A percentile compares a stretch with the other conserved stretches of the same genome.
phyloP scores from a whole-genome alignment of 805 yeast species.

The Candida loeiensis region DNA sequence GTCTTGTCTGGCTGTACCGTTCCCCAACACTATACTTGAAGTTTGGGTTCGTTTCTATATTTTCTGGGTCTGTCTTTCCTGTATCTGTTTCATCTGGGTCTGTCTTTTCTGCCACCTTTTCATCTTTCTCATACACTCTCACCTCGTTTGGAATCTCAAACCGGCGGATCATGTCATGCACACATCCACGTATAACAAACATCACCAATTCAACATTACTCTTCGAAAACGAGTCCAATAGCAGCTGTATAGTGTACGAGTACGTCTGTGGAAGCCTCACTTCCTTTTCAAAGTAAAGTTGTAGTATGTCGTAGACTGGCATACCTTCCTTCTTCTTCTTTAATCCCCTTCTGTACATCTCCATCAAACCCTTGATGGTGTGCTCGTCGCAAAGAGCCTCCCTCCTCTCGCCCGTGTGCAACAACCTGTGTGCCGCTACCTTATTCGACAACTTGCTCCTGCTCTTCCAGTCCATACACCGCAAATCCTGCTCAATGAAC shows the following conservation, averaged over 20 bases:
- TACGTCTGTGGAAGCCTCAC: constrained; percentile 6
- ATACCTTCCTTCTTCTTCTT: not conserved
- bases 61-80: too few relatives aligned
- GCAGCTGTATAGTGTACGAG: constrained; percentile 7
- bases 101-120: not conserved
- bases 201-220: constrained; percentile 1
- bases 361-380: constrained; percentile 7
- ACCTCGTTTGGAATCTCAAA: constrained; percentile 10
- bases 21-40: constrained; percentile 7
- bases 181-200: constrained; percentile 10
- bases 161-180: constrained; percentile 10
- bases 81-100: too few relatives aligned
- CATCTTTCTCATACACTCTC: constrained; percentile 5
- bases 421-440: constrained; percentile 17
- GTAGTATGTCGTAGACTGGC: not conserved
- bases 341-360: constrained; percentile 3
- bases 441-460: constrained; percentile 29
- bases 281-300: not conserved
- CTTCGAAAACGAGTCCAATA: constrained; percentile 5
- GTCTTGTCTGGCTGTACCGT: constrained; percentile 4
- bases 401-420: constrained; percentile 1
- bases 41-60: too few relatives aligned
- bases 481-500: constrained; percentile 35
- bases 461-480: constrained; percentile 24
- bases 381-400: constrained; percentile 5